Conservation (phyloP, 805 yeast genomes). For the Blastobotrys robertii region DNA sequence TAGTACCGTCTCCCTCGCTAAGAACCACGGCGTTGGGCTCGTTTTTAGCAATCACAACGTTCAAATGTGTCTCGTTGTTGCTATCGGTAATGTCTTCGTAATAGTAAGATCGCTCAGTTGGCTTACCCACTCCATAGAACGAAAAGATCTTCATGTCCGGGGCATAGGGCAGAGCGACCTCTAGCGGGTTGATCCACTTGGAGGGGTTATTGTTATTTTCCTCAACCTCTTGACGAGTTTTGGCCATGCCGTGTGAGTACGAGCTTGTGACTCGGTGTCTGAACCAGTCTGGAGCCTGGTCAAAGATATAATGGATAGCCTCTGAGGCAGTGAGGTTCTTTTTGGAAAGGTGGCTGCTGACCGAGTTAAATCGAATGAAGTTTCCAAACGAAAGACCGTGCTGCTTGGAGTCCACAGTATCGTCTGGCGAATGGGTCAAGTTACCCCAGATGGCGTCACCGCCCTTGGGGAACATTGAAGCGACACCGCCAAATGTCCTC, state of each 20-base stretch:
- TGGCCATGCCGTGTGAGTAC: slow-evolving; percentile 73
- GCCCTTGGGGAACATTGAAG: slow-evolving; percentile 95
- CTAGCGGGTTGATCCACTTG: slow-evolving; percentile 93
- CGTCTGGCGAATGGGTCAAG: slow-evolving; percentile 60
- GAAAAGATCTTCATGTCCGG: slow-evolving; percentile 85
- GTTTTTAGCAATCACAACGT: slow-evolving; percentile 62
- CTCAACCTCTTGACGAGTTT: slow-evolving; percentile 45
- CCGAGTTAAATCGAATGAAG: slow-evolving; percentile 55
- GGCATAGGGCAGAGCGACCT: slow-evolving; percentile 84
- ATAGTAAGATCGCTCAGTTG: slow-evolving; percentile 87
- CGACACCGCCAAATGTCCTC: slow-evolving; percentile 85
- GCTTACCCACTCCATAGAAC: slow-evolving; percentile 93
- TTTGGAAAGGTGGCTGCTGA: slow-evolving; percentile 34
- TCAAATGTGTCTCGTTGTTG: slow-evolving; percentile 41
- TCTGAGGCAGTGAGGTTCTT: slow-evolving; percentile 54
- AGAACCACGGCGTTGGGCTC: slow-evolving; percentile 58
- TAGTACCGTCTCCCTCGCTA: slow-evolving; percentile 96
- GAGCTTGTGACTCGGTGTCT: slow-evolving; percentile 50
- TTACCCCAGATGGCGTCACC: slow-evolving; percentile 88
- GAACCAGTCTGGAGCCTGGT: slow-evolving; percentile 72
- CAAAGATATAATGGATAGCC: slow-evolving; percentile 56
- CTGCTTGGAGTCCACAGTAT: slow-evolving; percentile 23
- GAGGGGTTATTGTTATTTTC: slow-evolving; percentile 59
- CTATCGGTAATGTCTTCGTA: slow-evolving; percentile 58
- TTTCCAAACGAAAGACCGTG: slow-evolving; percentile 46